phyloP scores from a whole-genome alignment of 768 basidiomycete genomes.

The Kwoniella sp. region DNA sequence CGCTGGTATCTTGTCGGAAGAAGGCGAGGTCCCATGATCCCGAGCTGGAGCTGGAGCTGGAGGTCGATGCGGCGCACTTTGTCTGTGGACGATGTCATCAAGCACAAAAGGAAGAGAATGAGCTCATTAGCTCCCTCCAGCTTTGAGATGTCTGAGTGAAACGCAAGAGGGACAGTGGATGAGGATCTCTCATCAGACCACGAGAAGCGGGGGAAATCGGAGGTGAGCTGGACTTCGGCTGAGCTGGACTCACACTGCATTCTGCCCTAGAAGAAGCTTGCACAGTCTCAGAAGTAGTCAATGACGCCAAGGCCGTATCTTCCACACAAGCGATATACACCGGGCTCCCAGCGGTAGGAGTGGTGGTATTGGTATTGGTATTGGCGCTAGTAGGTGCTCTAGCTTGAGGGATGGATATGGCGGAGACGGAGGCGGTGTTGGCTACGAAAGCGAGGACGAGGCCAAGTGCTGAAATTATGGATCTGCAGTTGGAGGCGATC shows the following conservation, averaged over 20 bases:
- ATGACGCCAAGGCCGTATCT: conserved; percentile 12
- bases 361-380: not conserved
- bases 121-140: no score
- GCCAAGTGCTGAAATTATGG: not conserved
- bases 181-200: no score
- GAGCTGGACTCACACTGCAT: conserved; percentile 11
- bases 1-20: conserved; percentile 13
- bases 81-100: not conserved
- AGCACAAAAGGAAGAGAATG: not conserved
- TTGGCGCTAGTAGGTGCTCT: not conserved
- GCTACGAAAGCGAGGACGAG: not conserved
- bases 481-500: not conserved
- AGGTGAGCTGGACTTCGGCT: no score
- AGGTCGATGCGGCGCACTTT: not conserved
- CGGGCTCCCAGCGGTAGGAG: not conserved
- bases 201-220: no score
- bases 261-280: conserved; percentile 9
- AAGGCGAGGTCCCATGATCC: conserved; percentile 7
- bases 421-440: not conserved
- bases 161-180: no score
- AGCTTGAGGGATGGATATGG: not conserved
- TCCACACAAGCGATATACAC: conserved; percentile 20
- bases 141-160: no score
- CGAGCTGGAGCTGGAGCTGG: not conserved
- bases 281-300: conserved; percentile 6